Evolutionary conservation across 2,329 filamentous ascomycete species (phyloP), one percentile per base, ranked within the genome.

Genomic region (Didymella arachidicola): DNA sequence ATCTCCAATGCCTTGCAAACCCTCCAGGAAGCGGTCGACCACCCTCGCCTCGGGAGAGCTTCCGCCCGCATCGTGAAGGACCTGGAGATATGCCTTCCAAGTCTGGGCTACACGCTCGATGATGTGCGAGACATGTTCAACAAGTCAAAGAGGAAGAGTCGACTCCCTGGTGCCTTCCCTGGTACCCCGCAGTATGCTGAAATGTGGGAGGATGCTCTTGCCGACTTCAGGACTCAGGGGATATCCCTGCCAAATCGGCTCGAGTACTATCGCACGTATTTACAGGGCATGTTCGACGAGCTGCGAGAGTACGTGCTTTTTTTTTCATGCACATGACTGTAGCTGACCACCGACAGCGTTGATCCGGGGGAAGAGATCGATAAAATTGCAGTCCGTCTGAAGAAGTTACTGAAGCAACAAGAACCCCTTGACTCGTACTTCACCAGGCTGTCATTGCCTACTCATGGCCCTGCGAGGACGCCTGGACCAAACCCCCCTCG

Each of bases 1-100:
- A 82, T 87, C 69, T 83, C 83, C 55, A 78, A 80, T 46, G 78
- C 76, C 8, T 75, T 88, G 25, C 79, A 80, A 44, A 75, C 75
- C 41, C 73, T 87, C 38, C 78, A 83, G 41, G 76, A 77, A 48
- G 72, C 79, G 27, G 72, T 82, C 29, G 73, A 76, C 14, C 71
- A 78, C 56, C 74, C 76, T 27, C 75, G 70, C 16, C 78, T 79
- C 68, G 76, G 72, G 18, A 68, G 68, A 54, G 67, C 65, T 44
- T 63, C 69, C n/a, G 63, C 60, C 43, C 70, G 72, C 42, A 80
- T 84, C 48, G 65, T 77, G 19, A 68, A 76, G 14, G 84, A 87
- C 64, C 65, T 86, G 26, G 78, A 79, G 30, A 68, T 84, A 43
- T 78, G 82, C 26, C 77, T 80, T 27, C 73, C 76, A 4, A 86